These are phyloP conservation scores for Panicum virgatum DNA, from an alignment of 202 grass and related monocot species.

Conservation along the genomic window DNA sequence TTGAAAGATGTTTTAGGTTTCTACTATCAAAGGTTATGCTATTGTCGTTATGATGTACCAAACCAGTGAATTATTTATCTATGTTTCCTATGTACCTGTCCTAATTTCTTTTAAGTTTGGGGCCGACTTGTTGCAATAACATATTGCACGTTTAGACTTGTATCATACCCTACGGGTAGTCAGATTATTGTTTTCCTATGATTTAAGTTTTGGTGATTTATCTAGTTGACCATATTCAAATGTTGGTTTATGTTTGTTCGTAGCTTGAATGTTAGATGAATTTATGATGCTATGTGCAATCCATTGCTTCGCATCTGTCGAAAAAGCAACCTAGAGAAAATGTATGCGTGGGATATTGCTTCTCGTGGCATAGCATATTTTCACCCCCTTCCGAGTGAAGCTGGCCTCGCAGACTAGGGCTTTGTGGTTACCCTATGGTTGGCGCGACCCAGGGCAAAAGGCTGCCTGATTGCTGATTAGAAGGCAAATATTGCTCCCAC, in stretches of 20 bases:
- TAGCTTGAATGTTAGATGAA: neutral
- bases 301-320: too few species aligned
- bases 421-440: neutral
- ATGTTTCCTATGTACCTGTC: neutral
- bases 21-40: neutral
- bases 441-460: neutral
- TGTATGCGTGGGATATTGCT: too few species aligned
- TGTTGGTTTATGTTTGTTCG: neutral
- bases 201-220: neutral
- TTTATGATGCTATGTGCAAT: neutral
- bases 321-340: neutral
- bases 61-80: neutral
- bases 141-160: neutral
- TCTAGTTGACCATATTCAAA: neutral
- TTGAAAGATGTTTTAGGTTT: conserved; percentile 7
- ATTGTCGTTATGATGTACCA: neutral
- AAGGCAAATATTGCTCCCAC: too few species aligned
- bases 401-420: neutral
- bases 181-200: neutral
- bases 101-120: neutral
- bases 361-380: neutral
- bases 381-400: neutral
- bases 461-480: neutral
- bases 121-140: neutral
- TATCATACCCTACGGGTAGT: neutral